Conservation (phyloP, 1,284 basidiomycete species). For the Ustilago crameri region DNA sequence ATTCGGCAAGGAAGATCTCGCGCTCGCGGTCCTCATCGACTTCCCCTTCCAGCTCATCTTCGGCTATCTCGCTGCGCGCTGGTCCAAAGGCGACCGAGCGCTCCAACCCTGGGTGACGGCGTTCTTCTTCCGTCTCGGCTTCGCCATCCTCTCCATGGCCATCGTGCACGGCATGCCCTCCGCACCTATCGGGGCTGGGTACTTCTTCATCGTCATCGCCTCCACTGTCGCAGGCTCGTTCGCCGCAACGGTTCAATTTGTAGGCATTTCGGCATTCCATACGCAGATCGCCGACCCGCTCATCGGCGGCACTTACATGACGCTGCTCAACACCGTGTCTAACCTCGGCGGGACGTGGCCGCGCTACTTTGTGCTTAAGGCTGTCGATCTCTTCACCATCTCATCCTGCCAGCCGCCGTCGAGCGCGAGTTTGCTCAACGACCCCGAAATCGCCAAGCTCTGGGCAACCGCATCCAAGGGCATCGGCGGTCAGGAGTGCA, state of each 20-base stretch:
- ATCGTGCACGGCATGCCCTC: slow-evolving; percentile 86
- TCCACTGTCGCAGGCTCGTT: slow-evolving; percentile 88
- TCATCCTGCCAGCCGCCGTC: slow-evolving; percentile 53
- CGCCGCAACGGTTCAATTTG: slow-evolving; percentile 95
- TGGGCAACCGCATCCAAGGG: slow-evolving; percentile 37
- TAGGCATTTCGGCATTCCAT: slow-evolving; percentile 97
- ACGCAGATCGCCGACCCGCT: slow-evolving; percentile 95
- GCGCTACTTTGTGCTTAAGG: slow-evolving; percentile 87
- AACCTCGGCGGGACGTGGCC: slow-evolving; percentile 99
- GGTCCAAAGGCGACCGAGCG: slow-evolving; percentile 72
- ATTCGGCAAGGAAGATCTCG: slow-evolving; percentile 91
- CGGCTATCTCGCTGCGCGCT: slow-evolving; percentile 94
- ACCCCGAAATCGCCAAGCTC: slow-evolving; percentile 38
- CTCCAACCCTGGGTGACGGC: slow-evolving; percentile 81
- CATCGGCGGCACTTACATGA: slow-evolving; percentile 77
- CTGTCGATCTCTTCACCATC: slow-evolving; percentile 63
- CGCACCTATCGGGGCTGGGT: slow-evolving; percentile 73
- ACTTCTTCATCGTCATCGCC: slow-evolving; percentile 81
- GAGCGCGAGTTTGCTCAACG: slow-evolving; percentile 25
- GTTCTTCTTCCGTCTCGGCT: slow-evolving; percentile 85
- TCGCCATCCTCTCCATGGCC: slow-evolving; percentile 77
- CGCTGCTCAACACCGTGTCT: slow-evolving; percentile 91
- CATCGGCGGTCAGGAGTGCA: slow-evolving; percentile 54
- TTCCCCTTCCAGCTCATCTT: slow-evolving; percentile 97
- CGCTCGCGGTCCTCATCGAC: slow-evolving; percentile 92